A percentile compares a stretch with the other conserved stretches of the same genome.
These are phyloP conservation scores for Catharanthus roseus DNA, from an alignment of 257 asterid genomes.

Conservation along the genomic window DNA sequence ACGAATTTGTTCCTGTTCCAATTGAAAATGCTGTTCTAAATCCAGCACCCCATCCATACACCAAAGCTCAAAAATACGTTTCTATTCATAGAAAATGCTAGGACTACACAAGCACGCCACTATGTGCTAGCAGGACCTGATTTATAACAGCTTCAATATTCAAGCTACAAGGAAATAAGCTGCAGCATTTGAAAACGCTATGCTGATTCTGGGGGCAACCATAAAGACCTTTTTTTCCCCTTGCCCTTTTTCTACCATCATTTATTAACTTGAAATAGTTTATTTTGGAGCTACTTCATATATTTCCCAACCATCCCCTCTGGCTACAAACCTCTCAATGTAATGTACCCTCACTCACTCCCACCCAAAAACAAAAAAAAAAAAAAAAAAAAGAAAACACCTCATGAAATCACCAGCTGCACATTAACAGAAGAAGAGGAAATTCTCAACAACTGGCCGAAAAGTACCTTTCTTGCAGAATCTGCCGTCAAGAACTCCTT, in stretches of 20 bases:
- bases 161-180: not conserved
- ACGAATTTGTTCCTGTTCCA: not conserved
- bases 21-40: not conserved
- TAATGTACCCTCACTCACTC: no score
- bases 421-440: not conserved
- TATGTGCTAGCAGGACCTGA: not conserved
- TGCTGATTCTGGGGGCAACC: not conserved
- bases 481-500: conserved; percentile 61
- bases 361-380: not conserved
- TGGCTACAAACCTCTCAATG: not conserved
- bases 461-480: conserved; percentile 69
- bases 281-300: not conserved
- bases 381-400: no score
- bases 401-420: no score
- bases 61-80: not conserved
- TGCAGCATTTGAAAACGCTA: not conserved
- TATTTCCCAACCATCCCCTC: not conserved
- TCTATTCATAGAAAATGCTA: not conserved
- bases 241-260: not conserved
- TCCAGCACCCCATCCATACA: not conserved
- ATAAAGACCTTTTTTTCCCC: not conserved
- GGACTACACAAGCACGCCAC: not conserved
- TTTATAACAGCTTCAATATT: not conserved
- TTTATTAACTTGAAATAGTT: not conserved
- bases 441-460: not conserved